A percentile compares a stretch with the other conserved stretches of the same genome.
These are phyloP conservation scores for Chrysosporium queenslandicum DNA, from an alignment of 2,329 filamentous ascomycete genomes.

Conservation along the genomic window DNA sequence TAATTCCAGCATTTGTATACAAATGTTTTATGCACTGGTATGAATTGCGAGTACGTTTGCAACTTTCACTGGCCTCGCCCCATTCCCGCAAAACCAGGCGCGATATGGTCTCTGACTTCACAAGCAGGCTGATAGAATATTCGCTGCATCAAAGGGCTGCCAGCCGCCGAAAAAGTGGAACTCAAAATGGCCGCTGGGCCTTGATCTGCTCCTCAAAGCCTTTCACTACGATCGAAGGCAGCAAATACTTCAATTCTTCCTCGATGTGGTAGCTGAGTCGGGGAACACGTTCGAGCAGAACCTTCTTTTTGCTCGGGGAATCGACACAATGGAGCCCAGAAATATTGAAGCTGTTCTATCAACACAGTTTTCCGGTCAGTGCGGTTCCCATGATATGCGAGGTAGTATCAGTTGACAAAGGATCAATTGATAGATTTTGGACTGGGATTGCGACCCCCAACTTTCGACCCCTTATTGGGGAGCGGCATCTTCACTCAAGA, in stretches of 20 bases:
- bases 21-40: background rate
- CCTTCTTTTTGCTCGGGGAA: constrained; percentile 15
- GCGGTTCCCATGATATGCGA: background rate
- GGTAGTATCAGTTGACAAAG: background rate
- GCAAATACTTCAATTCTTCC: constrained; percentile 31
- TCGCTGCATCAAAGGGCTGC: constrained; percentile 18
- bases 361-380: constrained; percentile 14
- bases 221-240: constrained; percentile 32
- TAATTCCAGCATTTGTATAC: background rate
- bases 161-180: constrained; percentile 25
- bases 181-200: constrained; percentile 27
- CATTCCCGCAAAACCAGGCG: constrained; percentile 11
- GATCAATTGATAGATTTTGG: constrained; percentile 42
- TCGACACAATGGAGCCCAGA: constrained; percentile 16
- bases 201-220: constrained; percentile 29
- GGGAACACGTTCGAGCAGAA: constrained; percentile 21
- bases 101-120: background rate
- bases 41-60: background rate
- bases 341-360: constrained; percentile 17
- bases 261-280: constrained; percentile 23
- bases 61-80: background rate
- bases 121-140: constrained; percentile 2
- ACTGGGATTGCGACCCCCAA: constrained; percentile 24
- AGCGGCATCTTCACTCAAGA: constrained; percentile 43
- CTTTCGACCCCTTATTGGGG: constrained; percentile 30